A percentile compares a stretch with the other conserved stretches of the same genome.
phyloP scores from a whole-genome alignment of 2,329 filamentous ascomycete genomes.

The Mycosphaerelloides madeirae region DNA sequence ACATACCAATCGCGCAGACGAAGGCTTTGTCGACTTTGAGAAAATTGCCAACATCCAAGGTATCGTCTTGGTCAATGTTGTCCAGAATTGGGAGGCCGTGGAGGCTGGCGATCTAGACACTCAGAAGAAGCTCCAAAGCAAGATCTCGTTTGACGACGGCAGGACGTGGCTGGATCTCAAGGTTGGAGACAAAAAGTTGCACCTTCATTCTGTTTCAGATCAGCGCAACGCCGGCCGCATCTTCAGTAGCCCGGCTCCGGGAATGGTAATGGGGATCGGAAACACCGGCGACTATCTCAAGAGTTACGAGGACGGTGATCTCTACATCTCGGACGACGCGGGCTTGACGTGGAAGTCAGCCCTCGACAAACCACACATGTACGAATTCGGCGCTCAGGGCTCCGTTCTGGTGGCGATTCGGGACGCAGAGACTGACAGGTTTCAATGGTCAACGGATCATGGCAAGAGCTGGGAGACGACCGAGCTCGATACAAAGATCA shows the following conservation, averaged over 20 bases:
- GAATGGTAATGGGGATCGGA: conserved; percentile 87
- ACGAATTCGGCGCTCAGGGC: conserved; percentile 92
- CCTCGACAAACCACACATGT: conserved; percentile 80
- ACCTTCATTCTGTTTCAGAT: conserved; percentile 89
- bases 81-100: conserved; percentile 79
- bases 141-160: conserved; percentile 94
- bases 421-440: conserved; percentile 60
- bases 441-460: conserved; percentile 82
- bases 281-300: conserved; percentile 76
- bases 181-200: conserved; percentile 61
- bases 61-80: conserved; percentile 82
- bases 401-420: conserved; percentile 79
- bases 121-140: conserved; percentile 65
- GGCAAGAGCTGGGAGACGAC: conserved; percentile 75
- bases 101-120: conserved; percentile 44
- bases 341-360: conserved; percentile 76
- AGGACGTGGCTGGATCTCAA: conserved; percentile 74
- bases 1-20: conserved; percentile 77
- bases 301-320: conserved; percentile 66
- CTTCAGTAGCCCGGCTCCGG: conserved; percentile 90
- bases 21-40: conserved; percentile 86
- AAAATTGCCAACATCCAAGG: conserved; percentile 89
- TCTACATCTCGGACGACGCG: conserved; percentile 88
- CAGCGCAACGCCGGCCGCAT: conserved; percentile 76
- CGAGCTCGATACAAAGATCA: conserved; percentile 65